Evolutionary conservation across 1,139 yeast species (phyloP), one percentile per base, ranked within the genome.

Genomic region (Suhomyces yuchorum): DNA sequence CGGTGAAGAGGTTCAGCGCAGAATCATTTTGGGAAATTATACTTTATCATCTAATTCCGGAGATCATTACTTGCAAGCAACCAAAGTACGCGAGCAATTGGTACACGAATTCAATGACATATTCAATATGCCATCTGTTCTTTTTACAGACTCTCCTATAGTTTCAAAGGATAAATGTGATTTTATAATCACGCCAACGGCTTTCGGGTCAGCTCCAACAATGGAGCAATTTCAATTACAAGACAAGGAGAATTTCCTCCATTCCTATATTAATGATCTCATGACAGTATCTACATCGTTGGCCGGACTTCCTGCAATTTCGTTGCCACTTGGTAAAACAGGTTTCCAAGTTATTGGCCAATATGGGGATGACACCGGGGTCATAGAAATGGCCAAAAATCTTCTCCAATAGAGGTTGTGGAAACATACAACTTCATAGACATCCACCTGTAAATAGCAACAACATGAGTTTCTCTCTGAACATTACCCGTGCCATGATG

Each of bases 241-340:
- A 42, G 63, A 75, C 30, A 51, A 59, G 3, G 63, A 67, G n/a
- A 71, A 78, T 44, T 75, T 88, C 5, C 75, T 87, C 7, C 81
- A 81, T 44, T 77, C 85, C 15, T 91, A 87, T 58, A 74, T 85
- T 43, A 88, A 90, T 62, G 99, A 95, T 63, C 82, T 88, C 1
- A 75, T 91, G 51, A 90, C 97, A 0, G 87, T 92, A 3, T 97
- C 99, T 0, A 87, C 95, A 38, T 91, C 96, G 1, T 69, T 95
- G 52, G 96, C 96, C 0, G 99, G 98, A 0, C 67, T 93, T 3
- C 99, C 99, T 0, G 81, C 96, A 0, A 76, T 92, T 9, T 79
- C 87, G 0, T 69, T 92, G 1, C 99, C 99, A 2, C 0, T 77
- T 71, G 59, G 66, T 61, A 14, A 54, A 52, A 80, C 82, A 0